phyloP scores from a whole-genome alignment of 1,139 yeast species.

The Yamadazyma membranifaciens region DNA sequence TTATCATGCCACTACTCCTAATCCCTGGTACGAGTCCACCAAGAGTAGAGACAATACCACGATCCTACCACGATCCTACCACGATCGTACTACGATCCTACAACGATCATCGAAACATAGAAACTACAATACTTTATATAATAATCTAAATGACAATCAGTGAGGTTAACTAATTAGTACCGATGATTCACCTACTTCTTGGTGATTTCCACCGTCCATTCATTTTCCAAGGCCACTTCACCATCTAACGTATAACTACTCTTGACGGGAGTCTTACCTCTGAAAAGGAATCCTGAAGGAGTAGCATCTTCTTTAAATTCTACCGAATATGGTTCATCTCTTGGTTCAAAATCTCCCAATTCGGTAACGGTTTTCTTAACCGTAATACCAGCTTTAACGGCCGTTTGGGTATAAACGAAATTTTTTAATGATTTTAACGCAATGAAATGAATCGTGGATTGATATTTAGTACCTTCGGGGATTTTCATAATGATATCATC shows the following conservation, averaged over 20 bases:
- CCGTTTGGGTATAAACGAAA: slow-evolving; percentile 36
- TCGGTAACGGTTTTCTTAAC: slow-evolving; percentile 31
- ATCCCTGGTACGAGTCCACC: too few species aligned
- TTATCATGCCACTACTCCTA: too few species aligned
- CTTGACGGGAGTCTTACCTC: slow-evolving; percentile 35
- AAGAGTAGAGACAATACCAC: too few species aligned
- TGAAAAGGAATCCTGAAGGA: slow-evolving; percentile 42
- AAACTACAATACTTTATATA: too few species aligned
- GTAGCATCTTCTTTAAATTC: slow-evolving; percentile 37
- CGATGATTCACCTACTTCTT: slow-evolving; percentile 26
- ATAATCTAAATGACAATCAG: too few species aligned
- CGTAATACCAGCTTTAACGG: slow-evolving; percentile 39
- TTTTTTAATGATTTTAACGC: slow-evolving; percentile 32
- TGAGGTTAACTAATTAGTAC: too few species aligned
- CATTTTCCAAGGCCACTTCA: slow-evolving; percentile 25
- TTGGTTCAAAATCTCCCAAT: slow-evolving; percentile 33
- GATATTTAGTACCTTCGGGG: slow-evolving; percentile 41
- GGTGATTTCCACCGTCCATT: slow-evolving; percentile 38
- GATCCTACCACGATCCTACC: too few species aligned
- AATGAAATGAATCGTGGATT: slow-evolving; percentile 33
- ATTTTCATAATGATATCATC: slow-evolving; percentile 30
- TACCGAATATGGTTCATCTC: slow-evolving; percentile 26
- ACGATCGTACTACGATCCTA: too few species aligned
- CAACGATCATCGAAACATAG: too few species aligned
- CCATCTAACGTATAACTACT: slow-evolving; percentile 36